These are phyloP conservation scores for Fusarium udum DNA, from an alignment of 2,329 filamentous ascomycete genomes.

Conservation along the genomic window DNA sequence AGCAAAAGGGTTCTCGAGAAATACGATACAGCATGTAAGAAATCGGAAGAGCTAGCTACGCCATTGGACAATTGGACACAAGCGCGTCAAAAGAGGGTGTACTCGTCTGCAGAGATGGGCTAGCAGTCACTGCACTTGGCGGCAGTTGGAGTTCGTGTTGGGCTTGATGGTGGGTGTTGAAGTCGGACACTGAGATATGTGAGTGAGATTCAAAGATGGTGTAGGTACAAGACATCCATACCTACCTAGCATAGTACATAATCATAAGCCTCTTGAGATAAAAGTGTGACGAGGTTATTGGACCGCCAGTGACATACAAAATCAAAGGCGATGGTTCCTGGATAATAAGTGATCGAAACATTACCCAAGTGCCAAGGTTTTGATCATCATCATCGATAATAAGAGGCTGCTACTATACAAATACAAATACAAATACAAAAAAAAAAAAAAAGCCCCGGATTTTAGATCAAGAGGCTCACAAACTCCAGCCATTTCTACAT, in stretches of 20 bases:
- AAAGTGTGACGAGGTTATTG: background rate
- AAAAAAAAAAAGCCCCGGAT: conserved; percentile 8
- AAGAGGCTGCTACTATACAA: conserved; percentile 3
- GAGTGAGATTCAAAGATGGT: background rate
- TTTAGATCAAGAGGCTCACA: background rate
- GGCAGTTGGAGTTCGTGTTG: conserved; percentile 36
- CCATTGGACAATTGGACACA: conserved; percentile 31
- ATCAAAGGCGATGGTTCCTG: conserved; percentile 11
- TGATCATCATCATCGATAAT: background rate
- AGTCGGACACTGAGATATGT: background rate
- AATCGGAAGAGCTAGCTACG: background rate
- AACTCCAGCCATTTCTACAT: background rate
- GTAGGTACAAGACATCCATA: background rate
- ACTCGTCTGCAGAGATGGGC: conserved; percentile 9
- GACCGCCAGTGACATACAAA: conserved; percentile 3
- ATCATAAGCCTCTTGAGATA: background rate
- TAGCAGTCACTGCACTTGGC: conserved; percentile 20
- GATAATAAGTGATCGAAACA: conserved; percentile 19
- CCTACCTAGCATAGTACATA: background rate
- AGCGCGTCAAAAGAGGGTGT: conserved; percentile 19
- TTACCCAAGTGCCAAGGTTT: conserved; percentile 21
- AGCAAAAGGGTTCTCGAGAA: conserved; percentile 4
- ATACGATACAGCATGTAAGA: conserved; percentile 19
- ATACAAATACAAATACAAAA: background rate
- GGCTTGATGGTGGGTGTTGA: conserved; percentile 29